A percentile compares a stretch with the other conserved stretches of the same genome.
Evolutionary conservation across 2,329 filamentous ascomycete species (phyloP).

Genomic region (Aureobasidium subglaciale): DNA sequence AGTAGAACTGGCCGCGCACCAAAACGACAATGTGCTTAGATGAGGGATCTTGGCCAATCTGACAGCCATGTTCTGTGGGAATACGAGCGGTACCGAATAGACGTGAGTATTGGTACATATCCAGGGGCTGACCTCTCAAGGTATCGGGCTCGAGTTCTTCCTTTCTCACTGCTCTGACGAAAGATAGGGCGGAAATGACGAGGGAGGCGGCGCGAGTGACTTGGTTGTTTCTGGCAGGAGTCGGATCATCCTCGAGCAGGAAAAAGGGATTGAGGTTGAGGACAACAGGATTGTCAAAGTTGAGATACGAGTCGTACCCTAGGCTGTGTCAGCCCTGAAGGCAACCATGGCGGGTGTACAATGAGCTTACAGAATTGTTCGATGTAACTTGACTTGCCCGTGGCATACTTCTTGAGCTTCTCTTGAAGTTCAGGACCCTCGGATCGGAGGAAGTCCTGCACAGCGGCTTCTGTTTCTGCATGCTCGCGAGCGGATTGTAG

Average conservation of each 20-base stretch:
- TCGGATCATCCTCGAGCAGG: slow-evolving; percentile 92
- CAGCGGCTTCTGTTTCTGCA: slow-evolving; percentile 69
- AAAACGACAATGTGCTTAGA: slow-evolving; percentile 90
- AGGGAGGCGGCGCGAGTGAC: slow-evolving; percentile 90
- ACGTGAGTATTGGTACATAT: slow-evolving; percentile 97
- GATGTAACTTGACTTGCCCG: slow-evolving; percentile 89
- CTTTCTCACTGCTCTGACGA: slow-evolving; percentile 84
- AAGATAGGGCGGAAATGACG: slow-evolving; percentile 81
- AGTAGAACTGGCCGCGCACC: slow-evolving; percentile 94
- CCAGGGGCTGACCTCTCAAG: slow-evolving; percentile 73
- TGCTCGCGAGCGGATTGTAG: slow-evolving; percentile 77
- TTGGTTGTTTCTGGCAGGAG: slow-evolving; percentile 91
- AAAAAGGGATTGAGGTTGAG: slow-evolving; percentile 98
- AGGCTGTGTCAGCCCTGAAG: slow-evolving; percentile 6
- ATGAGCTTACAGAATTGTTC: slow-evolving; percentile 83
- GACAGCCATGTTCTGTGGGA: slow-evolving; percentile 87
- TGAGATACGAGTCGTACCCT: slow-evolving; percentile 99
- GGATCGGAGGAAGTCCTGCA: slow-evolving; percentile 70
- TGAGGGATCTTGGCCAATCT: slow-evolving; percentile 90
- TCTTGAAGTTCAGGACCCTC: slow-evolving; percentile 84
- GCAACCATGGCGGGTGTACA: not conserved
- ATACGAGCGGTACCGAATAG: slow-evolving; percentile 92
- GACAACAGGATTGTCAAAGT: slow-evolving; percentile 95
- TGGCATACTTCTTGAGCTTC: slow-evolving; percentile 82
- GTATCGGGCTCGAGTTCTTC: slow-evolving; percentile 90